Evolutionary conservation across 805 yeast species (phyloP), one percentile per base, ranked within the genome.

Genomic region (Limtongia smithiae): DNA sequence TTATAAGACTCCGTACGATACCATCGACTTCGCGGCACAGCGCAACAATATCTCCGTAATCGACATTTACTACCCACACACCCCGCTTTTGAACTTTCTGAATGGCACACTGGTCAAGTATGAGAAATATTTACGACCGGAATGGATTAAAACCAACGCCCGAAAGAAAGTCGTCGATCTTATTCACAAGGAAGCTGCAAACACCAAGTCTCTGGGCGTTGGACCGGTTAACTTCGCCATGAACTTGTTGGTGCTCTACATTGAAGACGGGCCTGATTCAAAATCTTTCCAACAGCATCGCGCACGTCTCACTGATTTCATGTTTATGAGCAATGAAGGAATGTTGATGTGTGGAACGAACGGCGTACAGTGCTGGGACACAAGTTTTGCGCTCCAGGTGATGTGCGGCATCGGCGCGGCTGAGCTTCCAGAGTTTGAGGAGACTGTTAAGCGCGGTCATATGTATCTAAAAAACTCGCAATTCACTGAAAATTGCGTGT

Each of bases 341-440:
- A 76, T 93, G 81, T 79, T 91, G 1, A 84, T 87, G 48, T 87
- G 85, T 86, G 99, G 99, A 2, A 93, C 99, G 0, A 93, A 93
- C 66, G 99, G 99, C 21, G 87, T 86, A 0, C 99, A 93, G 68
- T 90, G 84, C 1, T 93, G 99, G 98, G 99, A 93, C 67, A 82
- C 83, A 24, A 90, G 97, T 0, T 91, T 93, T 70, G 84, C 86
- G 48, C 73, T 93, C 22, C 98, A 93, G 64, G 86, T 87, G 61
- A 76, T 80, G 54, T 81, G 87, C 51, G 71, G 77, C 61, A 85
- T 95, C 0, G 96, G 95, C 0, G 67, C 90, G 31, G 90, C 86
- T 2, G 83, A 81, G 25, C 59, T 72, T 30, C 81, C 85, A 0
- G 80, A 82, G 64, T 87, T 78, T 64, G 78, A 78, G 39, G 77